Percentiles rank a stretch among this genome's conserved stretches.
Conservation (phyloP, 441 rosid species). For the Mallotus japonicus region DNA sequence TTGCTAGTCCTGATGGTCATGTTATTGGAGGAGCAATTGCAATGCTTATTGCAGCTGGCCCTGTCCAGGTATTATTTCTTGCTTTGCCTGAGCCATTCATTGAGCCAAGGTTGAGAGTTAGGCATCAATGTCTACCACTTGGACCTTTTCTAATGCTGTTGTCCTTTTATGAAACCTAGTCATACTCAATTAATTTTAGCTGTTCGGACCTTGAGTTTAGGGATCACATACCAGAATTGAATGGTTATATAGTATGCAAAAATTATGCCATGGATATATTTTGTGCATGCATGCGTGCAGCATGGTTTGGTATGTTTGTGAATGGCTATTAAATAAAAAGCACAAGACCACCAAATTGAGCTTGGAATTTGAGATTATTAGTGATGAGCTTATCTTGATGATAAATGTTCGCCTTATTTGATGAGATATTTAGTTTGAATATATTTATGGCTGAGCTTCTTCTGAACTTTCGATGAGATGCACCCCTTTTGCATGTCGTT, state of each 20-base stretch:
- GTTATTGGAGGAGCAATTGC: conserved; percentile 91
- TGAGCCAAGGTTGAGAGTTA: too few species aligned
- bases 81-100: not conserved
- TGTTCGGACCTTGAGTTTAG: not conserved
- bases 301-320: too few species aligned
- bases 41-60: conserved; percentile 74
- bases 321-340: too few species aligned
- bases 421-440: not conserved
- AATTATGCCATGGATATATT: not conserved
- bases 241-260: conserved; percentile 5
- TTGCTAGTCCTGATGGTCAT: conserved; percentile 88
- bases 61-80: conserved; percentile 66
- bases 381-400: not conserved
- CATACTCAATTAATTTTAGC: not conserved
- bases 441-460: not conserved
- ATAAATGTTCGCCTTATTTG: not conserved
- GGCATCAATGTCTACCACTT: not conserved
- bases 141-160: not conserved
- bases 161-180: not conserved
- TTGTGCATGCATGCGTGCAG: too few species aligned
- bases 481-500: not conserved
- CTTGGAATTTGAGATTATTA: not conserved
- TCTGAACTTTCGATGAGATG: not conserved
- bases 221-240: not conserved
- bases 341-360: not conserved